Evolutionary conservation across 305 asterid species (phyloP).

Genomic region (Ilex paraguariensis): DNA sequence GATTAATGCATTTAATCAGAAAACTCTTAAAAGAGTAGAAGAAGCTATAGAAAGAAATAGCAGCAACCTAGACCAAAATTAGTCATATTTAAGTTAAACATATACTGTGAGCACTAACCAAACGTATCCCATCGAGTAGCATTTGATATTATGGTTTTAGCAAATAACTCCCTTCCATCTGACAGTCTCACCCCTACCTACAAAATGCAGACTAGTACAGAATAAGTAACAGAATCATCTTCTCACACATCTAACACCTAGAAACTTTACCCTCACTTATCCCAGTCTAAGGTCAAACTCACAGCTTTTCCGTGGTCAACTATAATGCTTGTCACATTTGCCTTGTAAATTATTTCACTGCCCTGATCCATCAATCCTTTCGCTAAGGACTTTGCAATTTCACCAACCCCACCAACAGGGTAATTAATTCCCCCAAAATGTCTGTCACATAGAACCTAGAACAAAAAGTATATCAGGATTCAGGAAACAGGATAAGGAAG

Average conservation of each 20-base stretch:
- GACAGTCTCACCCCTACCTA: slow-evolving; percentile 95
- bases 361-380: slow-evolving; percentile 71
- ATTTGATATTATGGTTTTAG: slow-evolving; percentile 84
- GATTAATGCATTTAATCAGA: neutral
- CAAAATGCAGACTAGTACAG: slow-evolving; percentile 8
- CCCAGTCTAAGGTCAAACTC: slow-evolving; percentile 25
- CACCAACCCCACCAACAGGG: slow-evolving; percentile 98
- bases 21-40: neutral
- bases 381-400: slow-evolving; percentile 85
- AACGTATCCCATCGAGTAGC: slow-evolving; percentile 99
- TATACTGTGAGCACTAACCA: slow-evolving; percentile 42
- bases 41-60: neutral
- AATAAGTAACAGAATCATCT: neutral
- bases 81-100: too few relatives aligned
- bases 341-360: slow-evolving; percentile 75
- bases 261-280: neutral
- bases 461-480: slow-evolving; percentile 19
- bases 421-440: slow-evolving; percentile 99
- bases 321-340: slow-evolving; percentile 74
- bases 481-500: slow-evolving; percentile 8
- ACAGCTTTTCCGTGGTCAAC: slow-evolving; percentile 78
- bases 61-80: slow-evolving; percentile 1
- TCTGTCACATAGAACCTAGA: slow-evolving; percentile 91
- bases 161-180: slow-evolving; percentile 74
- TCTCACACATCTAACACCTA: neutral